Evolutionary conservation across 176 grass and related monocot genomes (phyloP).

Genomic region (Carex scoparia): DNA sequence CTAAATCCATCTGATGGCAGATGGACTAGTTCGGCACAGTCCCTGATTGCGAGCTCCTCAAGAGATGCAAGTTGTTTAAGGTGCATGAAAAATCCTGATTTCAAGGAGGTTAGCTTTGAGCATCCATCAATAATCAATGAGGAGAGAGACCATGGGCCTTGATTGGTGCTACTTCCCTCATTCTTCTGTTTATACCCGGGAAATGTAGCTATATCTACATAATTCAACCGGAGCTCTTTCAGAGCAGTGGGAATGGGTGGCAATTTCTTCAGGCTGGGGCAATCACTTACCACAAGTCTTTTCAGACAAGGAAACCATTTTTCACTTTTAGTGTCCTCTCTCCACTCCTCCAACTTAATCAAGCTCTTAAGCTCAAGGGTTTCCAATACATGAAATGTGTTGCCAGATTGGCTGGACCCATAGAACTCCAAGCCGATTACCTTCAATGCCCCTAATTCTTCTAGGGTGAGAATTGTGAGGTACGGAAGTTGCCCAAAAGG

Average conservation of each 20-base stretch:
- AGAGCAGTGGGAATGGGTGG: background rate
- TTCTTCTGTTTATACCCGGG: background rate
- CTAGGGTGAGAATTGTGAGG: conserved; percentile 4
- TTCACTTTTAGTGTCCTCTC: background rate
- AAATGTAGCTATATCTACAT: background rate
- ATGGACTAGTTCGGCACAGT: background rate
- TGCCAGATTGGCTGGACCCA: background rate
- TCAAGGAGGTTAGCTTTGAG: background rate
- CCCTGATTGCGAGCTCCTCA: background rate
- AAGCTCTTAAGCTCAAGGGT: background rate
- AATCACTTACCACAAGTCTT: background rate
- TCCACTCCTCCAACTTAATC: conserved; percentile 20
- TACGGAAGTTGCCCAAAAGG: conserved; percentile 6
- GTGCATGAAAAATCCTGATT: background rate
- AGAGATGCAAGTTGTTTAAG: conserved; percentile 4
- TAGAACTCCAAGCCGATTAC: background rate
- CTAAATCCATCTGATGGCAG: background rate
- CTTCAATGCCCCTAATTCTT: background rate
- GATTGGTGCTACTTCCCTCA: background rate
- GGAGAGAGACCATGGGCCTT: background rate
- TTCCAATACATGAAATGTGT: conserved; percentile 22
- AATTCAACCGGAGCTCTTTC: background rate
- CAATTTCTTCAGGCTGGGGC: conserved; percentile 18
- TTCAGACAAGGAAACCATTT: conserved; percentile 5
- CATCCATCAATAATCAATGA: background rate